Evolutionary conservation across 2,329 filamentous ascomycete genomes (phyloP).

Genomic region (Beauveria sp.): DNA sequence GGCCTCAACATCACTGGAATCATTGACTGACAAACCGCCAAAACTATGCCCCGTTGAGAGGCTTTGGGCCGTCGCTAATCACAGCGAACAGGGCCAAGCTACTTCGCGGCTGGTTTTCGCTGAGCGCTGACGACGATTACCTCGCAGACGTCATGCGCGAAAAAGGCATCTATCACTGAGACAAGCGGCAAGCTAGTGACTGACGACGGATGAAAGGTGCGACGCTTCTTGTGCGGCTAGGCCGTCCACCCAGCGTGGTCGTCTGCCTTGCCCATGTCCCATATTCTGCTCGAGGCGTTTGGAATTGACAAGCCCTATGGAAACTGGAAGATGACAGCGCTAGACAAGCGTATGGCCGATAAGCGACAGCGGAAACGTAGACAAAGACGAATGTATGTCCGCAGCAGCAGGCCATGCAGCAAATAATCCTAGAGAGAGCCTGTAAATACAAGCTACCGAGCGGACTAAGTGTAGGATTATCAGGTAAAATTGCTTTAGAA

Average conservation of each 20-base stretch:
- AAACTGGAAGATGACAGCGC: neutral
- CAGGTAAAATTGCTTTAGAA: too few relatives aligned
- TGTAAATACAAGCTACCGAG: too few relatives aligned
- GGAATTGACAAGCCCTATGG: neutral
- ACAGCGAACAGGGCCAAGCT: neutral
- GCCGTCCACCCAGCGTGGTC: neutral
- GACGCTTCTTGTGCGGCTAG: neutral
- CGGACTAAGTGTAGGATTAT: too few relatives aligned
- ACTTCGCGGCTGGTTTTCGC: neutral
- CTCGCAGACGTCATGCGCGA: neutral
- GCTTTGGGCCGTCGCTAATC: slow-evolving; percentile 3
- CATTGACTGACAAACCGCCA: slow-evolving; percentile 8
- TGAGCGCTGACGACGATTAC: neutral
- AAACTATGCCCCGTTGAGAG: neutral
- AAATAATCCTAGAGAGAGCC: too few relatives aligned
- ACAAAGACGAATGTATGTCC: too few relatives aligned
- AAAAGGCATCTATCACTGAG: neutral
- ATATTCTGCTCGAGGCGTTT: neutral
- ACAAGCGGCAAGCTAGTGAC: neutral
- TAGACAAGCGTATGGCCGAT: neutral
- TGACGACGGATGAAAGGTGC: neutral
- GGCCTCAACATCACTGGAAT: slow-evolving; percentile 32
- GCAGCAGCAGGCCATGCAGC: too few relatives aligned
- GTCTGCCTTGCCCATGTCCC: neutral
- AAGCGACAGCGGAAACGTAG: neutral